Evolutionary conservation across 2,329 filamentous ascomycete species (phyloP), one percentile per base, ranked within the genome.

Genomic region (Paecilomyces sp.): DNA sequence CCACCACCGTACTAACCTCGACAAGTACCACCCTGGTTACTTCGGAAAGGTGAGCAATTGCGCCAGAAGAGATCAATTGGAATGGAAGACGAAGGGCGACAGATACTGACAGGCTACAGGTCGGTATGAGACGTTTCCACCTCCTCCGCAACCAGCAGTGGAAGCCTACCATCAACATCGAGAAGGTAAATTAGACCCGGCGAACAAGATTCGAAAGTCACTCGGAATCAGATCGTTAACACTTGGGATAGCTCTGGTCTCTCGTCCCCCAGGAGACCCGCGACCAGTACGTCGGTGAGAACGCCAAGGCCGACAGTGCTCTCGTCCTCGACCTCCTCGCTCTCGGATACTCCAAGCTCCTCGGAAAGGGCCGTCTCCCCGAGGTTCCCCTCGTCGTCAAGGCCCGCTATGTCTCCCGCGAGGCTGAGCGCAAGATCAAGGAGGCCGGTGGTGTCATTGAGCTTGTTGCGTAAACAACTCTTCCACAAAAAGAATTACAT

Each of bases 381-480:
- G 84, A 93, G 76, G 86, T 97, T 74, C 94, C 94, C 70, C 81
- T 99, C 74, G 91, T 99, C 74, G 92, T 99, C 70, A 91, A 91
- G 77, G 93, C 94, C 71, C 85, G 94, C 79, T 97, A 92, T 85
- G 90, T 99, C 82, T 92, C 88, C 85, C 89, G 90, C 79, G 88
- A 96, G 79, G 94, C 94, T 70, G 94, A 99, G 89, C 85, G 91
- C 84, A 99, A 99, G 90, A 97, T 99, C 82, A 96, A 90, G 79
- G 91, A 94, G 81, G 93, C 92, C 74, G 94, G 94, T 80, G 93
- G 93, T 82, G 90, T 96, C 75, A 84, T 96, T 74, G 91, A 97
- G 86, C 86, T 97, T 79, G 91, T 97, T 76, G 92, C 92, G 82
- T 97, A 89, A 85, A 74, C 69, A 70, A 53, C 41, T 47, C 41